Percentiles rank a stretch among this genome's conserved stretches.
phyloP scores from a whole-genome alignment of 352 stramenopile genomes.

The Phytophthora crassamura region DNA sequence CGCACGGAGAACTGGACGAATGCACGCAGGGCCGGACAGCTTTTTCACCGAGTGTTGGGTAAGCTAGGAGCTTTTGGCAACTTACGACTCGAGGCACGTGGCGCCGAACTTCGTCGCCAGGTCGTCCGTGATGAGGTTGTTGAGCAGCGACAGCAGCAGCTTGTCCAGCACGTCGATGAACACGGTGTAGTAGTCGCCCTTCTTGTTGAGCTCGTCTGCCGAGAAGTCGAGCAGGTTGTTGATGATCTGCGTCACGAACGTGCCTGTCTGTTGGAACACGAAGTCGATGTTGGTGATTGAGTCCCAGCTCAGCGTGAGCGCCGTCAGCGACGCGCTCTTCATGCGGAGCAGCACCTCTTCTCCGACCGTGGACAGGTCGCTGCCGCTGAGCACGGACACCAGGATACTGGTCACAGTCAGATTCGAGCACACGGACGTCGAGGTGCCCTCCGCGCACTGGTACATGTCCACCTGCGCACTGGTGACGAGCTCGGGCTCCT shows the following conservation, averaged over 20 bases:
- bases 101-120: slow-evolving; percentile 51
- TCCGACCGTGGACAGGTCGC: slow-evolving; percentile 47
- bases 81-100: slow-evolving; percentile 44
- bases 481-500: slow-evolving; percentile 38
- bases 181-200: slow-evolving; percentile 62
- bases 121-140: slow-evolving; percentile 52
- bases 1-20: slow-evolving; percentile 1
- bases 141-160: slow-evolving; percentile 54
- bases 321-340: slow-evolving; percentile 41
- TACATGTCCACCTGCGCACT: slow-evolving; percentile 50
- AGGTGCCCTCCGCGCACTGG: slow-evolving; percentile 36
- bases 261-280: slow-evolving; percentile 46
- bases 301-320: slow-evolving; percentile 47
- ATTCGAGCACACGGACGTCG: slow-evolving; percentile 55
- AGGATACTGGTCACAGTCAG: slow-evolving; percentile 56
- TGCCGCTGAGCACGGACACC: slow-evolving; percentile 37
- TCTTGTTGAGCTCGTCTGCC: slow-evolving; percentile 66
- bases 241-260: slow-evolving; percentile 52
- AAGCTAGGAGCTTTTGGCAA: too few relatives aligned
- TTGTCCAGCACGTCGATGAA: slow-evolving; percentile 47
- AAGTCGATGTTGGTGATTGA: slow-evolving; percentile 62
- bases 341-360: slow-evolving; percentile 34
- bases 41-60: neutral
- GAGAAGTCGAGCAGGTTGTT: slow-evolving; percentile 60
- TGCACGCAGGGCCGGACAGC: neutral